phyloP scores from a whole-genome alignment of 192 early-diverging fungal species.

The Coemansia sp. region DNA sequence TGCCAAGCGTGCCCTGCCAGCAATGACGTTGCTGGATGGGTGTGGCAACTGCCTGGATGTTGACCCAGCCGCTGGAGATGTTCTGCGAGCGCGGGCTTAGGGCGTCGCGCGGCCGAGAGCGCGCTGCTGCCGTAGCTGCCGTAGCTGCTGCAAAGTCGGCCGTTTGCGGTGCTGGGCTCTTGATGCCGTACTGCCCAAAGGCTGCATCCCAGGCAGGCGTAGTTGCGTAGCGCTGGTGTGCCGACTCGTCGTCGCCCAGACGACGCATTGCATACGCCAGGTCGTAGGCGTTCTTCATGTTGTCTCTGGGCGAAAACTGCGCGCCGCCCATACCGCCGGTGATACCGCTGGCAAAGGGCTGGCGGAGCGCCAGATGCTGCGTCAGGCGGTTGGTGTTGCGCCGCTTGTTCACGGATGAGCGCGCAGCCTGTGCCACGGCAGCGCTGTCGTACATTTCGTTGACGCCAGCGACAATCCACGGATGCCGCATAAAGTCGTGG shows the following conservation, averaged over 20 bases:
- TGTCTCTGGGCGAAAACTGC: conserved; percentile 57
- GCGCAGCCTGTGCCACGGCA: conserved; percentile 35
- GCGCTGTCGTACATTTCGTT: conserved; percentile 50
- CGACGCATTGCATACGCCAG: conserved; percentile 76
- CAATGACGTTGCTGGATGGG: conserved; percentile 55
- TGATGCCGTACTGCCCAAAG: conserved; percentile 52
- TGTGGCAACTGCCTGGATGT: conserved; percentile 50
- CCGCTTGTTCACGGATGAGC: conserved; percentile 43
- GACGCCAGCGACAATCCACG: conserved; percentile 62
- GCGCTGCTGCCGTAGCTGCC: background rate
- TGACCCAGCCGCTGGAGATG: conserved; percentile 49
- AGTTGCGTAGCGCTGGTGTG: conserved; percentile 39
- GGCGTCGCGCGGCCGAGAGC: conserved; percentile 23
- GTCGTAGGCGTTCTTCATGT: conserved; percentile 73
- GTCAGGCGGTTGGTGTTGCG: conserved; percentile 32
- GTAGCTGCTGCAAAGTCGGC: conserved; percentile 13
- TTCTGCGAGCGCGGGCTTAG: conserved; percentile 41
- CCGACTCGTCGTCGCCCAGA: conserved; percentile 66
- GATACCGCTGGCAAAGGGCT: conserved; percentile 11
- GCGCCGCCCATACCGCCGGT: conserved; percentile 6
- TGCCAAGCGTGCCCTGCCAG: conserved; percentile 56
- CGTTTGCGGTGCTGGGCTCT: conserved; percentile 42
- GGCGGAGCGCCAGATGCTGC: conserved; percentile 30
- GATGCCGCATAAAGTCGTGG: conserved; percentile 77
- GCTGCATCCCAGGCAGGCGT: conserved; percentile 52